Base-by-base conservation (phyloP, 1,284 basidiomycete species). In the Peniophora sp. region DNA sequence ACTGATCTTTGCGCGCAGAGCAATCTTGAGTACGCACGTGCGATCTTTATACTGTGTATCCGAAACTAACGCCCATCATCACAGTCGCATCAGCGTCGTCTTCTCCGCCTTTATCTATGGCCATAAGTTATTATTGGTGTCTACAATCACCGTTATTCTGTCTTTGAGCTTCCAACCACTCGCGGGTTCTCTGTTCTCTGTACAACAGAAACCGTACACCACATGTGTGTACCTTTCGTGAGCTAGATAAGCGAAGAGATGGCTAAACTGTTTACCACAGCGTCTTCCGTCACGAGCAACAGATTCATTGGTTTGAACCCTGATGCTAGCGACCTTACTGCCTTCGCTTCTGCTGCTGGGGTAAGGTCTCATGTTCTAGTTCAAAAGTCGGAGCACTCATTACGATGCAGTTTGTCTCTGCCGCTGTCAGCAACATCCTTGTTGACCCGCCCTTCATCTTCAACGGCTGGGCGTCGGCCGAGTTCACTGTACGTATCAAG, bases 261-360 rank as follows among this genome's bases (percentile, higher is more conserved):
- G 27, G 12, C 5, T 12, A 6, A 32, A 48, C 64, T 52, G 24
- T 23, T 20, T 9, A 11, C 35, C 20, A 44, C 37, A 78, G 76
- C 55, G 18, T 52, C 62, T 34, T 56, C 52, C 2, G 73, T 71
- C n/a, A 68, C 64, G 1, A 74, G 73, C 55, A 68, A 58, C 32
- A 63, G 68, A 35, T 57, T 54, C 3, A 55, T 83, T 37, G 74
- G 71, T 6, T 69, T 80, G 24, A 64, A 67, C 3, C 68, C 73
- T 14, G 65, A 71, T 48, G 61, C 75, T 6, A 48, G 57, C n/a
- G 61, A 75, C 22, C 56, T 84, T 42, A 73, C 70, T 37, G 68
- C 73, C 12, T 85, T 83, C 57, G 64, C 76, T 8, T 74, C 83
- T 27, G 75, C 83, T 6, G 74, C 79, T 18, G 83, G 83, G 20